A percentile compares a stretch with the other conserved stretches of the same genome.
Evolutionary conservation across 1,284 basidiomycete genomes (phyloP).

Genomic region (Malassezia psittaci): DNA sequence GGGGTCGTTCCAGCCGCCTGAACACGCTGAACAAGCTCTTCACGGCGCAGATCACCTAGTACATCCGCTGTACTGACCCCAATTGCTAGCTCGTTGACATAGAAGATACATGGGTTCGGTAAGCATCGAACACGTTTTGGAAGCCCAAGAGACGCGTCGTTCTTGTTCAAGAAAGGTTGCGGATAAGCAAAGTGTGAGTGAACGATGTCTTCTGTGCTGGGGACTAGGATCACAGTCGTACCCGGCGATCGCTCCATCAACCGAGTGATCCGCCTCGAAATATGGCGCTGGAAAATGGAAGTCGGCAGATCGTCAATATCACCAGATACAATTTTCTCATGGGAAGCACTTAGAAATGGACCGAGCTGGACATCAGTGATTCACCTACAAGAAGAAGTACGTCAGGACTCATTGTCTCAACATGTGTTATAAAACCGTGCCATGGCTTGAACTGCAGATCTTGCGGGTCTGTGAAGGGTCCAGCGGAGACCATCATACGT

Average conservation of each 20-base stretch:
- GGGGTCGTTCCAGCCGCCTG: constrained; percentile 29
- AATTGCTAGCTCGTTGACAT: constrained; percentile 72
- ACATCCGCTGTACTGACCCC: constrained; percentile 71
- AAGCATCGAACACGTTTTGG: constrained; percentile 60
- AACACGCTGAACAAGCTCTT: constrained; percentile 67
- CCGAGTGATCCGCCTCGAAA: constrained; percentile 57
- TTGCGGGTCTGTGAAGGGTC: constrained; percentile 26
- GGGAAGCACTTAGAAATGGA: constrained; percentile 12
- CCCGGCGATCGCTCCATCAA: constrained; percentile 60
- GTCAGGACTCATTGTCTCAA: constrained; percentile 57
- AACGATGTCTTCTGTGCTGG: constrained; percentile 70
- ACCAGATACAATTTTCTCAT: neutral
- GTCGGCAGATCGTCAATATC: constrained; percentile 51
- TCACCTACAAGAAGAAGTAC: constrained; percentile 58
- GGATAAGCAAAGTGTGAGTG: constrained; percentile 57
- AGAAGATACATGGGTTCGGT: constrained; percentile 77
- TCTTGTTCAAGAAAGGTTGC: constrained; percentile 61
- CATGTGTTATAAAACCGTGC: constrained; percentile 33
- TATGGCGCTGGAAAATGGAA: constrained; percentile 62
- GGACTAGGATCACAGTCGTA: constrained; percentile 66
- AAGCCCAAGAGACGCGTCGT: constrained; percentile 28
- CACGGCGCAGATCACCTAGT: constrained; percentile 74
- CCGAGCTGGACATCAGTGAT: constrained; percentile 41
- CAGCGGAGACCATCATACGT: constrained; percentile 25
- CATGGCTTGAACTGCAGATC: constrained; percentile 35